Conservation (phyloP, 176 grass and related monocot genomes). For the Lolium multiflorum region DNA sequence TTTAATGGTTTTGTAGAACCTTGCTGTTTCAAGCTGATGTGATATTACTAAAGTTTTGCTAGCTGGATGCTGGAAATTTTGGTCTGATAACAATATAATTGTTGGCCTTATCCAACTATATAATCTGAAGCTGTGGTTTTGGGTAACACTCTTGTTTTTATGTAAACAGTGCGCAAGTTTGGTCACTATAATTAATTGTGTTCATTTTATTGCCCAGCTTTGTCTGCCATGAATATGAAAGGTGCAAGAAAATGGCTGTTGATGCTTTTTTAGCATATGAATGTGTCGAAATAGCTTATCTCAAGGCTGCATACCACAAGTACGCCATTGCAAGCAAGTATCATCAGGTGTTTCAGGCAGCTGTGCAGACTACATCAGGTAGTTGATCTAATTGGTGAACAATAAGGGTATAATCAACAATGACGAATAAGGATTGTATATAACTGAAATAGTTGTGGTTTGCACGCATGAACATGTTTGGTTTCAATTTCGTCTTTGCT, state of each 20-base stretch:
- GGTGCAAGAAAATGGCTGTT: no score
- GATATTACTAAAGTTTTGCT: no score
- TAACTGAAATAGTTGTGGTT: no score
- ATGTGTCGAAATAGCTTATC: constrained; percentile 81
- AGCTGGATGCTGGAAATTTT: no score
- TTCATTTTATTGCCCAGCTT: constrained; percentile 39
- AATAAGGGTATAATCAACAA: neutral
- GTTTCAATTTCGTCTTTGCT: neutral
- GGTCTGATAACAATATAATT: no score
- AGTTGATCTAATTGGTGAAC: constrained; percentile 22
- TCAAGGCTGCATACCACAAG: constrained; percentile 76
- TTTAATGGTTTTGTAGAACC: neutral
- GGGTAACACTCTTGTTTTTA: no score
- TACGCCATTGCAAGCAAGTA: constrained; percentile 63
- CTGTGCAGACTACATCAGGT: constrained; percentile 64
- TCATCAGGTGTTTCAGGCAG: constrained; percentile 59
- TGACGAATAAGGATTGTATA: neutral
- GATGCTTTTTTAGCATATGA: constrained; percentile 25
- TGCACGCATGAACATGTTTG: neutral
- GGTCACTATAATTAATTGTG: no score
- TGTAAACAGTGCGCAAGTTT: no score
- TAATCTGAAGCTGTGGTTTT: no score
- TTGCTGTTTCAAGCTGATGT: neutral
- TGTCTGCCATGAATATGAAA: constrained; percentile 33
- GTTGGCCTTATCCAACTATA: no score